Conservation (phyloP, 169 alveolate species). For the Babesia caballi region DNA sequence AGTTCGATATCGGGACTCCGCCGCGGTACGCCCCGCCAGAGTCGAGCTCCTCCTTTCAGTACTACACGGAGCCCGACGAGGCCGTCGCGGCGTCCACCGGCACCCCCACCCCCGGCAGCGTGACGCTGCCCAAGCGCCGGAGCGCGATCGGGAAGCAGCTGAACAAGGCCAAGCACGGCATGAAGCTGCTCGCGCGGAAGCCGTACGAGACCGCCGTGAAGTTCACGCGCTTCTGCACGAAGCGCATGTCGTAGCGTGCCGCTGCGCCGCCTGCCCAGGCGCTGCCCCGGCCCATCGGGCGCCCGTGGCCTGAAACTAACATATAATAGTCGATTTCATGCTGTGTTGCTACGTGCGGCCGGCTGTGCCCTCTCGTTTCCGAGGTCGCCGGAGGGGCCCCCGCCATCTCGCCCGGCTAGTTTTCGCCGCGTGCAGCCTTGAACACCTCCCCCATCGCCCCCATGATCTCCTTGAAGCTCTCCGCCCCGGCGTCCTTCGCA, state of each 20-base stretch:
- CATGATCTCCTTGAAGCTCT: constrained; percentile 40
- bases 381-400: too few relatives aligned
- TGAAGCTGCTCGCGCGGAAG: constrained; percentile 3
- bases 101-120: background rate
- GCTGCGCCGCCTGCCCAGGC: too few relatives aligned
- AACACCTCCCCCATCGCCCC: constrained; percentile 16
- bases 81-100: background rate
- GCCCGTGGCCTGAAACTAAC: too few relatives aligned
- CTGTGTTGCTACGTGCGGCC: too few relatives aligned
- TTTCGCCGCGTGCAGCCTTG: too few relatives aligned
- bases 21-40: background rate
- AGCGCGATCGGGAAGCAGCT: background rate
- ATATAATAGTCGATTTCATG: too few relatives aligned
- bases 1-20: constrained; percentile 17
- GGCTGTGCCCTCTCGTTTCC: too few relatives aligned
- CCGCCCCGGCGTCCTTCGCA: constrained; percentile 33
- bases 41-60: background rate
- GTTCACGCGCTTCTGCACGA: constrained; percentile 21
- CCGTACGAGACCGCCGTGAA: constrained; percentile 8
- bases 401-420: too few relatives aligned
- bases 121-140: background rate
- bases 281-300: too few relatives aligned
- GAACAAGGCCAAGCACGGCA: constrained; percentile 5
- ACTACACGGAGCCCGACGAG: constrained; percentile 11
- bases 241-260: too few relatives aligned